Evolutionary conservation across 495 filamentous ascomycete species (phyloP).

Genomic region (Darksidea phi): DNA sequence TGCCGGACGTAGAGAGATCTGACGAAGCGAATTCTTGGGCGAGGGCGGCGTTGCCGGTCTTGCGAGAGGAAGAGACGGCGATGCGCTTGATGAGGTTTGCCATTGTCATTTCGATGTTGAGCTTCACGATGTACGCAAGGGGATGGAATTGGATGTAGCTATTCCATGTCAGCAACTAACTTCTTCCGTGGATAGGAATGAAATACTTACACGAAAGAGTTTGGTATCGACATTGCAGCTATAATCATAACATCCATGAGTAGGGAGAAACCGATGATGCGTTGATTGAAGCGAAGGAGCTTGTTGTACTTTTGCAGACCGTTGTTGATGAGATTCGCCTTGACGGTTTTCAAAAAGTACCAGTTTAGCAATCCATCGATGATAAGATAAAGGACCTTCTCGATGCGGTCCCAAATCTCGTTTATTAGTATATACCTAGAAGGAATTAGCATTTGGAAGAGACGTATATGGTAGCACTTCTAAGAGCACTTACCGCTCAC

Average conservation of each 20-base stretch:
- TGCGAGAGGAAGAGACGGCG: constrained; percentile 18
- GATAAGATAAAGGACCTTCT: constrained; percentile 24
- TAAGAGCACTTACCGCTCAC: constrained; percentile 1
- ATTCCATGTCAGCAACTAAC: not conserved
- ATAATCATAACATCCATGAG: constrained; percentile 35
- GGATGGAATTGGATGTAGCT: constrained; percentile 32
- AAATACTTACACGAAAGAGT: constrained; percentile 26
- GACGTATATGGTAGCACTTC: not conserved
- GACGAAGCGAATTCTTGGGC: constrained; percentile 20
- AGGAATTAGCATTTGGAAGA: not conserved
- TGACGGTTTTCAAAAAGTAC: constrained; percentile 29
- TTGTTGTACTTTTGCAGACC: constrained; percentile 30
- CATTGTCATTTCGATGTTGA: constrained; percentile 32
- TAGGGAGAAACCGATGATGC: constrained; percentile 20
- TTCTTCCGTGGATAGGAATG: not conserved
- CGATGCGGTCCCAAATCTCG: constrained; percentile 27
- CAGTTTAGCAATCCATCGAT: constrained; percentile 25
- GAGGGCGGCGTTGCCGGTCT: constrained; percentile 19
- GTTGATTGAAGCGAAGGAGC: constrained; percentile 27
- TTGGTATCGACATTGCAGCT: constrained; percentile 28
- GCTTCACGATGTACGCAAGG: constrained; percentile 25
- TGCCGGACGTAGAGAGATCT: not conserved
- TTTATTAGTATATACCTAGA: constrained; percentile 15
- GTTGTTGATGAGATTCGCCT: constrained; percentile 30
- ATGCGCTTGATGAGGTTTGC: constrained; percentile 29